Base-by-base conservation (phyloP, 352 stramenopile genomes). In the Phytopythium litorale region DNA sequence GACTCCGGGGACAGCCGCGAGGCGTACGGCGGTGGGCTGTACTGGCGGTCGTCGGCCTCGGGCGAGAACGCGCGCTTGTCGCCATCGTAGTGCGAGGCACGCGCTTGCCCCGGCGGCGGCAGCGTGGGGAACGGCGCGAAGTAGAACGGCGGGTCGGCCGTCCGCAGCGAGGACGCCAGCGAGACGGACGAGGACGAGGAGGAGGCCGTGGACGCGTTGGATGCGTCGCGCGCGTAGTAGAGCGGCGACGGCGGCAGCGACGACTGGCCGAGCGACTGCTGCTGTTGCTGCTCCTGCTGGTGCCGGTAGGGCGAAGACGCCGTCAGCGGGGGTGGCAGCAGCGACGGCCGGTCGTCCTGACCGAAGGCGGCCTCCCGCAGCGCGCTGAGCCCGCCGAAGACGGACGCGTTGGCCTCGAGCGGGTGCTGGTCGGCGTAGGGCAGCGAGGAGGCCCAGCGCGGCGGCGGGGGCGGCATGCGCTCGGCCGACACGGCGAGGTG, bases 121-220 rank as follows among this genome's bases (percentile, higher is more conserved):
- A 64, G 62, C 12, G 56, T 56, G n/a, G 65, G 62, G 48, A 76
- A 58, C 23, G 68, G 68, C 42, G 65, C 62, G 57, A 76, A 76
- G 28, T 52, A 51, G 45, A 52, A 46, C 11, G 50, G 50, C 53
- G 60, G 43, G 54, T 66, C 60, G 16, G 38, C 33, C 35, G 62
- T 51, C 46, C 37, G 52, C 6, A 59, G 62, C 23, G 68, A 6
- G 12, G 33, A 30, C 32, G 28, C 18, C 43, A 50, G 56, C 18
- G 65, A 59, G 21, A 65, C 7, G 23, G 33, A 30, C 19, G 28
- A 43, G 6, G 52, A 28, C 2, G 46, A 16, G 9, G 46, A 19
- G 5, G 45, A 9, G 19, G 70, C 67, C n/a, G 38, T 63, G 52
- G 57, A 70, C 45, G 61, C 52, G 23, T 72, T 70, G 35, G 54